phyloP scores from a whole-genome alignment of 2,329 filamentous ascomycete species.

The Nannizziopsis arthrosporioides region DNA sequence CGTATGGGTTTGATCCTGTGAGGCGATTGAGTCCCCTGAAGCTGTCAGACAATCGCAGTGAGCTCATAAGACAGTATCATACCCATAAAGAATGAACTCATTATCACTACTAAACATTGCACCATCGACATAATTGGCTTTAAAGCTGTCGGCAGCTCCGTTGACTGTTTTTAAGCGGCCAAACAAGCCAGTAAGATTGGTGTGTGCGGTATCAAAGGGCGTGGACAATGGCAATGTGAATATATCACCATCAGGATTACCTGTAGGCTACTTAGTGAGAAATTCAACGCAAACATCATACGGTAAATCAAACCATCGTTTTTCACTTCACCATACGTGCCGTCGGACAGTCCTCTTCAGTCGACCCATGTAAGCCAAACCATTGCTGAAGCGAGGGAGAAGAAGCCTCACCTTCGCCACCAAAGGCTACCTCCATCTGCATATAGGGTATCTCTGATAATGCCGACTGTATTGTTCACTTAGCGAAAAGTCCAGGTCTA shows the following conservation, averaged over 20 bases:
- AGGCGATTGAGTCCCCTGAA: slow-evolving; percentile 37
- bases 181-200: slow-evolving; percentile 46
- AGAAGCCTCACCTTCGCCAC: slow-evolving; percentile 37
- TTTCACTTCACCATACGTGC: slow-evolving; percentile 20
- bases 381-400: neutral
- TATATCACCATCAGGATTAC: slow-evolving; percentile 42
- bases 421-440: slow-evolving; percentile 50
- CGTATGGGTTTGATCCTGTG: slow-evolving; percentile 30
- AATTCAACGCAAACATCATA: neutral
- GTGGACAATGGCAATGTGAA: slow-evolving; percentile 49
- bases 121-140: slow-evolving; percentile 50
- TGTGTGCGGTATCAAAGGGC: slow-evolving; percentile 41
- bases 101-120: slow-evolving; percentile 54
- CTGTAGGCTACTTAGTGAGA: slow-evolving; percentile 25
- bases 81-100: slow-evolving; percentile 54
- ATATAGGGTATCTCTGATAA: slow-evolving; percentile 52
- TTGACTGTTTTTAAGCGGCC: slow-evolving; percentile 39
- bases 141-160: slow-evolving; percentile 39
- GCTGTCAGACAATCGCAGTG: neutral
- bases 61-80: neutral
- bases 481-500: slow-evolving; percentile 1
- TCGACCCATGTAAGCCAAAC: neutral
- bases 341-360: slow-evolving; percentile 37
- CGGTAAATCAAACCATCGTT: slow-evolving; percentile 33
- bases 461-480: slow-evolving; percentile 36